A percentile compares a stretch with the other conserved stretches of the same genome.
Evolutionary conservation across 148 eudicot genomes (phyloP).

Genomic region (Rhododendron simsii): DNA sequence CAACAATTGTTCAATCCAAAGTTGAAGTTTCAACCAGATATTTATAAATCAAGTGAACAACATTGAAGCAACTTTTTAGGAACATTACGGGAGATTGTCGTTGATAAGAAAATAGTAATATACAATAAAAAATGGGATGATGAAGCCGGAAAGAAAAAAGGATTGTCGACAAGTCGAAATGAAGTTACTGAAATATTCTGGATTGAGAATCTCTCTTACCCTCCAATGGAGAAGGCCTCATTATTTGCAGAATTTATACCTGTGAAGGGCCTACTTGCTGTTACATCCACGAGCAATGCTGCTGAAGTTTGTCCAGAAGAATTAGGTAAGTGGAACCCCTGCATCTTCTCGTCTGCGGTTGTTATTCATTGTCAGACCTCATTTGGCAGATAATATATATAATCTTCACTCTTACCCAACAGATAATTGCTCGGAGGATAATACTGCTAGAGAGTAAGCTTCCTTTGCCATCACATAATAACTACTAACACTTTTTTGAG

Average conservation of each 20-base stretch:
- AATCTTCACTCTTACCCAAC: slow-evolving; percentile 12
- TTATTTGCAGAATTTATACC: slow-evolving; percentile 25
- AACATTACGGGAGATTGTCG: not conserved
- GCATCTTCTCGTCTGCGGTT: slow-evolving; percentile 84
- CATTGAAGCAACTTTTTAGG: not conserved
- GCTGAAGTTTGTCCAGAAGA: slow-evolving; percentile 28
- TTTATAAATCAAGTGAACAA: not conserved
- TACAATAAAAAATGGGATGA: not conserved
- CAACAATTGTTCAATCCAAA: not conserved
- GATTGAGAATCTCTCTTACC: slow-evolving; percentile 51
- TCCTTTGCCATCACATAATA: not conserved
- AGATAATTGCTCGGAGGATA: slow-evolving; percentile 4
- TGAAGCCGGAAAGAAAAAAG: not conserved
- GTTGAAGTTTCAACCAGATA: not conserved
- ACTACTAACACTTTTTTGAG: not conserved
- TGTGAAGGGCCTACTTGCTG: slow-evolving; percentile 17
- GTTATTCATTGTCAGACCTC: slow-evolving; percentile 38
- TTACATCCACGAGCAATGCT: slow-evolving; percentile 23
- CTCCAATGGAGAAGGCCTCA: slow-evolving; percentile 46
- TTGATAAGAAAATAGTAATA: not conserved
- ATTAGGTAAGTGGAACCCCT: slow-evolving; percentile 35
- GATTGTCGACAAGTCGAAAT: not conserved
- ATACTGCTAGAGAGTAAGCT: not conserved
- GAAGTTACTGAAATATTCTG: not conserved
- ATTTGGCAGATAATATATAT: slow-evolving; percentile 6